Evolutionary conservation across 192 early-diverging fungal species (phyloP).

Genomic region (Coemansia sp.): DNA sequence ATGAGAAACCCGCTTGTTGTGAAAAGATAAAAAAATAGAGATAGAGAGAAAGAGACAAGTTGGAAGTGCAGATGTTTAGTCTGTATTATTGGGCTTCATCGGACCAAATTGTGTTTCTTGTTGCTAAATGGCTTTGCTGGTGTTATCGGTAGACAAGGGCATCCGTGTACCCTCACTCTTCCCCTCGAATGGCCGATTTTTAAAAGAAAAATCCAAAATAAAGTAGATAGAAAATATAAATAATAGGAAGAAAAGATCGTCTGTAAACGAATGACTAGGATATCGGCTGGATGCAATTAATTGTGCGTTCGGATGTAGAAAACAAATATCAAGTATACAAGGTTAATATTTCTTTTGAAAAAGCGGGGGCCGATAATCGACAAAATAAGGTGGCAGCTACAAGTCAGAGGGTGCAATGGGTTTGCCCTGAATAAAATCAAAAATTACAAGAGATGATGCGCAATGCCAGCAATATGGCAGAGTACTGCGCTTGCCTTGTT

Average conservation of each 20-base stretch:
- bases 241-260: background rate
- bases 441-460: background rate
- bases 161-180: background rate
- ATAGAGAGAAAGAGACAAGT: constrained; percentile 6
- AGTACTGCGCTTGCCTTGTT: background rate
- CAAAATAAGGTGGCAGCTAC: no score
- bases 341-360: no score
- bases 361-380: no score
- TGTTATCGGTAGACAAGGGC: background rate
- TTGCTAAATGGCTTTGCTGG: no score
- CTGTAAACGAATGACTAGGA: background rate
- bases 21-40: background rate
- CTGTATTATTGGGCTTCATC: background rate
- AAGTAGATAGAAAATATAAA: background rate
- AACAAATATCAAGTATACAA: no score
- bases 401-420: background rate
- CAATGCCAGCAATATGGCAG: background rate
- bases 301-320: no score
- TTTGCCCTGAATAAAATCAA: background rate
- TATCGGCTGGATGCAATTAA: no score
- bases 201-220: background rate
- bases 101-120: background rate
- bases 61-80: constrained; percentile 2
- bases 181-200: background rate
- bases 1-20: background rate